These are phyloP conservation scores for Fraxinus anomala DNA, from an alignment of 257 asterid genomes.

Conservation along the genomic window DNA sequence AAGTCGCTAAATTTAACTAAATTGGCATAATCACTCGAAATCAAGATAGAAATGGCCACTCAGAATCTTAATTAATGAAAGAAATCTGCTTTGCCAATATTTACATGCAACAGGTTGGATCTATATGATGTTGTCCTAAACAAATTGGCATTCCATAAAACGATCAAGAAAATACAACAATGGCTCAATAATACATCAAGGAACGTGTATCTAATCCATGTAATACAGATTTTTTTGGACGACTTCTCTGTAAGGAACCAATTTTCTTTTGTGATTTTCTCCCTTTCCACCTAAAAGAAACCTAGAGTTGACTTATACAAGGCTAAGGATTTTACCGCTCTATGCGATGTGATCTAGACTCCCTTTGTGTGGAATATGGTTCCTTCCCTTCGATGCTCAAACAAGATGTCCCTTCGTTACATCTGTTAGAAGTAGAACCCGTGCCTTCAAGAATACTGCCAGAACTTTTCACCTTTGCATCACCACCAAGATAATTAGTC, in stretches of 20 bases:
- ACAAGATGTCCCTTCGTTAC: constrained; percentile 29
- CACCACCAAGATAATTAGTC: constrained; percentile 68
- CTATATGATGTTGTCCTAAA: not conserved
- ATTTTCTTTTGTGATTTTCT: not conserved
- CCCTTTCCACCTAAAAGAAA: not conserved
- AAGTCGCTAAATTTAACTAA: not conserved
- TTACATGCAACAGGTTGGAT: not conserved
- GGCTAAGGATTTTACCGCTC: constrained; percentile 32
- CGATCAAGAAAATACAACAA: not conserved
- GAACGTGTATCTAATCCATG: not conserved
- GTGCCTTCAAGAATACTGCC: constrained; percentile 37
- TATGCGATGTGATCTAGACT: constrained; percentile 30
- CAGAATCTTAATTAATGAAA: not conserved
- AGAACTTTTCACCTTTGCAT: constrained; percentile 48
- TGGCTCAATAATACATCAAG: constrained; percentile 1
- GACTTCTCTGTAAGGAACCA: constrained; percentile 2
- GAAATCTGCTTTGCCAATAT: not conserved
- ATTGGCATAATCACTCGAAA: not conserved
- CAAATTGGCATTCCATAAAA: constrained; percentile 2
- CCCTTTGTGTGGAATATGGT: constrained; percentile 29
- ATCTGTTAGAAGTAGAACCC: constrained; percentile 44
- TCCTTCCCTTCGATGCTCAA: constrained; percentile 33
- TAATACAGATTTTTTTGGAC: constrained; percentile 8
- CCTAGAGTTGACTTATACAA: constrained; percentile 18
- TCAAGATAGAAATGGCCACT: not conserved